These are phyloP conservation scores for Alternaria triticimaculans DNA, from an alignment of 2,329 filamentous ascomycete species.

Conservation along the genomic window DNA sequence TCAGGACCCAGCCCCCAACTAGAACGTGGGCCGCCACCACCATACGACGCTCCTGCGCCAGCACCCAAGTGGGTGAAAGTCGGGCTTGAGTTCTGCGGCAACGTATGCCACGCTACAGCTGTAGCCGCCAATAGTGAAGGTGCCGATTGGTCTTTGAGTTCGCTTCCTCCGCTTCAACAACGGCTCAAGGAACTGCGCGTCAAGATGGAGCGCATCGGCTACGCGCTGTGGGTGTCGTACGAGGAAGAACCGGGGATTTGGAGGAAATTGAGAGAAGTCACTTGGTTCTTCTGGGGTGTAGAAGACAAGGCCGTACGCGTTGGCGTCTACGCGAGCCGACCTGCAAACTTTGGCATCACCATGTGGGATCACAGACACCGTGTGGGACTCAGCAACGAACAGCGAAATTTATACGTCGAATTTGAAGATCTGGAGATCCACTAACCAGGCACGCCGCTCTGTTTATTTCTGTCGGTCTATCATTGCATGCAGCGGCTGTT, in stretches of 20 bases:
- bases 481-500: background rate
- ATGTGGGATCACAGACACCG: slow-evolving; percentile 44
- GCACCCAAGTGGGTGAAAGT: slow-evolving; percentile 67
- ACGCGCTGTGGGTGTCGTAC: slow-evolving; percentile 65
- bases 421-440: slow-evolving; percentile 53
- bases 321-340: slow-evolving; percentile 65
- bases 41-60: slow-evolving; percentile 46
- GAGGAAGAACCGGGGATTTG: slow-evolving; percentile 55
- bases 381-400: slow-evolving; percentile 29
- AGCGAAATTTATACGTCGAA: slow-evolving; percentile 49
- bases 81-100: slow-evolving; percentile 64
- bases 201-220: slow-evolving; percentile 63
- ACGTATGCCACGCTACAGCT: slow-evolving; percentile 61
- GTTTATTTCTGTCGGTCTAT: background rate
- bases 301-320: slow-evolving; percentile 65
- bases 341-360: slow-evolving; percentile 55
- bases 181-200: slow-evolving; percentile 59
- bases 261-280: slow-evolving; percentile 66
- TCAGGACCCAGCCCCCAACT: slow-evolving; percentile 25
- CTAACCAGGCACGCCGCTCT: slow-evolving; percentile 12
- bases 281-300: slow-evolving; percentile 67
- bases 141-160: slow-evolving; percentile 63
- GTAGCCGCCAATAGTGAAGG: slow-evolving; percentile 64
- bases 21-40: slow-evolving; percentile 37
- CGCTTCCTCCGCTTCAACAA: slow-evolving; percentile 53